Evolutionary conservation across 129 eudicot genomes (phyloP), one percentile per base, ranked within the genome.

Genomic region (Chrysanthemum lavandulifolium): DNA sequence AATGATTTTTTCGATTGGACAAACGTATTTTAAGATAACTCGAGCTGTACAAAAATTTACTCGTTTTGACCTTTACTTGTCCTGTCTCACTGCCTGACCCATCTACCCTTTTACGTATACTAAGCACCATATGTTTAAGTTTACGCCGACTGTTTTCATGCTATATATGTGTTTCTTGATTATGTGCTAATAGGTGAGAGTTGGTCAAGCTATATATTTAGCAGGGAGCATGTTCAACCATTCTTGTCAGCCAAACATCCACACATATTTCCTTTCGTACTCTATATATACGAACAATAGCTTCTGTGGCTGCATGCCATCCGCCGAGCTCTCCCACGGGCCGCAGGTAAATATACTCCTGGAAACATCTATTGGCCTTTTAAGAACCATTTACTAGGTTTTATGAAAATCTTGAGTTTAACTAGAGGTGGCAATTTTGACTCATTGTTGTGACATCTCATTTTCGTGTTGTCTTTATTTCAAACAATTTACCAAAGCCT

Each of bases 171-270:
- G 52, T 36, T 36, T 63, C 23, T 58, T 81, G 53, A 45, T 59
- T 75, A 72, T 51, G 72, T 18, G 75, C 57, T 64, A 64, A 61
- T 80, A 94, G 98, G 88, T 94, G 55, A 86, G 85, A 79, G 97
- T 88, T 75, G 98, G 93, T 74, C 96, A 94, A 83, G 98, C 97
- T 40, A 84, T 94, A 43, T 94, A 94, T 85, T 80, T 79, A 21
- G 77, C 81, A 69, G 98, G 98, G 15, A 94, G 98, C 78, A 71
- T 94, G 72, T 94, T 87, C 69, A 94, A 94, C 85, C 98, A 94
- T 78, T 90, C 97, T 77, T 94, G 98, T 82, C 84, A 72, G 80
- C 98, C 98, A 61, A 94, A 90, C 72, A 81, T 86, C 65, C 96
- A 94, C 72, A 82, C 89, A 18, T 90, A 94, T 84, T 94, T 94